These are phyloP conservation scores for Iberis amara DNA, from an alignment of 441 rosid genomes.

Conservation along the genomic window DNA sequence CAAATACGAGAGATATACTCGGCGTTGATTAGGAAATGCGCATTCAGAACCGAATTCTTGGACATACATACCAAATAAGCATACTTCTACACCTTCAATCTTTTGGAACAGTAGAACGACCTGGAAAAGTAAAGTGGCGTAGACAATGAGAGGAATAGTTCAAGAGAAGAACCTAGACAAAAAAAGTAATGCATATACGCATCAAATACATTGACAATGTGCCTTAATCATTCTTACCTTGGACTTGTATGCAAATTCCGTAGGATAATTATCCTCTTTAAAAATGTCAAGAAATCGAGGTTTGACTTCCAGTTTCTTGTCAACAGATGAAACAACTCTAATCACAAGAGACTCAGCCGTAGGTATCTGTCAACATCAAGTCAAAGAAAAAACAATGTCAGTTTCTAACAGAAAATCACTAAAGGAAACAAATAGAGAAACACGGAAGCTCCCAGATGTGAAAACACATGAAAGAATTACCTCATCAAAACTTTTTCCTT, in stretches of 20 bases:
- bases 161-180: not conserved
- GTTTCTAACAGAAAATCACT: not conserved
- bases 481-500: slow-evolving; percentile 84
- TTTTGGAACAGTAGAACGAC: slow-evolving; percentile 92
- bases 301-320: slow-evolving; percentile 97
- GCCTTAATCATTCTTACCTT: slow-evolving; percentile 47
- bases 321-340: slow-evolving; percentile 97
- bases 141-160: not conserved
- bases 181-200: not conserved
- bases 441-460: not conserved
- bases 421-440: no score
- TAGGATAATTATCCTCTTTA: slow-evolving; percentile 79
- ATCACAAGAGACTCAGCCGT: slow-evolving; percentile 91
- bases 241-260: slow-evolving; percentile 89
- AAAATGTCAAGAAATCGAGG: slow-evolving; percentile 88
- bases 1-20: slow-evolving; percentile 91
- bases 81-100: slow-evolving; percentile 99
- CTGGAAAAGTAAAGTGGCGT: slow-evolving; percentile 38
- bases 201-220: slow-evolving; percentile 11
- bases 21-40: slow-evolving; percentile 77
- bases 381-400: slow-evolving; percentile 11
- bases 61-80: slow-evolving; percentile 97
- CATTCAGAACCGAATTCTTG: slow-evolving; percentile 98
- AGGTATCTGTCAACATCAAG: slow-evolving; percentile 52
- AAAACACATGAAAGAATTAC: slow-evolving; percentile 36